A percentile compares a stretch with the other conserved stretches of the same genome.
Conservation (phyloP, 2,329 filamentous ascomycete genomes). For the Fusarium tricinctum region DNA sequence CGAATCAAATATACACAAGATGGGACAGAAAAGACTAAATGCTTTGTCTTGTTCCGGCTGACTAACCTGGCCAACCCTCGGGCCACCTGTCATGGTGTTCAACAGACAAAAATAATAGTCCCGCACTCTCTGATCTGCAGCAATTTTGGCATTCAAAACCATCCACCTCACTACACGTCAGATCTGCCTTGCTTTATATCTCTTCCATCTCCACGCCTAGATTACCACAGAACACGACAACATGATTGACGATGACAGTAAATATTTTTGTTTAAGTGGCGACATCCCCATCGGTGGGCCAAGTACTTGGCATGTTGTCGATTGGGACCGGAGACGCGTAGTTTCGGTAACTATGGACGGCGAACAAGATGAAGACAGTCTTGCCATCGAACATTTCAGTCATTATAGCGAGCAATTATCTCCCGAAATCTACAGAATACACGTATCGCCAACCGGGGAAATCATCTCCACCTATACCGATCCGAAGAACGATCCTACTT, state of each 20-base stretch:
- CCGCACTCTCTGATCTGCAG: no score
- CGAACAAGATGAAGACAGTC: slow-evolving; percentile 47
- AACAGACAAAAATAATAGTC: no score
- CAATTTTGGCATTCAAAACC: neutral
- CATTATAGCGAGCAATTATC: slow-evolving; percentile 31
- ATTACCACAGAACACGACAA: neutral
- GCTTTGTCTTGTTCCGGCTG: no score
- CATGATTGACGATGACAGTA: neutral
- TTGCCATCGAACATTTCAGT: slow-evolving; percentile 46
- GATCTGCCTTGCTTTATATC: neutral
- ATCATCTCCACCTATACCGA: slow-evolving; percentile 45
- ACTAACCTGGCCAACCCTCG: no score
- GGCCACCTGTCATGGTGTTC: no score
- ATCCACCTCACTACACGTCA: neutral
- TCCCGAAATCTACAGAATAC: slow-evolving; percentile 37
- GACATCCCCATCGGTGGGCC: slow-evolving; percentile 39
- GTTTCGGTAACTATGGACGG: slow-evolving; percentile 51
- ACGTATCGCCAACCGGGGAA: slow-evolving; percentile 44
- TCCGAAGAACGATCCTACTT: slow-evolving; percentile 47
- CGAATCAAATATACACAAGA: no score
- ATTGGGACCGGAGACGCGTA: slow-evolving; percentile 50
- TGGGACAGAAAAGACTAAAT: no score
- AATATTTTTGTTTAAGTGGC: slow-evolving; percentile 3
- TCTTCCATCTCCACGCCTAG: neutral
- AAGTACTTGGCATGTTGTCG: slow-evolving; percentile 48